A percentile compares a stretch with the other conserved stretches of the same genome.
These are phyloP conservation scores for Calonectria pseudoturangicola DNA, from an alignment of 2,329 filamentous ascomycete genomes.

Conservation along the genomic window DNA sequence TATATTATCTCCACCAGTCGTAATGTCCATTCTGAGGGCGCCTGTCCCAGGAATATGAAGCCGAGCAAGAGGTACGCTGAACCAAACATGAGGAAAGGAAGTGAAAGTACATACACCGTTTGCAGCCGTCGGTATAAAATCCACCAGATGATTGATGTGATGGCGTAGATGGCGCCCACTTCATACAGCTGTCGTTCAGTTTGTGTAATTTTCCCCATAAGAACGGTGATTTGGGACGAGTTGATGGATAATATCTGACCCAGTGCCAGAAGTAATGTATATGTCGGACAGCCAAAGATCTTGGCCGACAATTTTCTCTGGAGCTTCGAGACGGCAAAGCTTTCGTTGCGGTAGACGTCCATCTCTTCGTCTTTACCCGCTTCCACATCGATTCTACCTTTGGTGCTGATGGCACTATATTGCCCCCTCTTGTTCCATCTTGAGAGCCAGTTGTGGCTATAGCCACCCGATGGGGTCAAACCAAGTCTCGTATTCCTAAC, in stretches of 20 bases:
- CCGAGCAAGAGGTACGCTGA: not conserved
- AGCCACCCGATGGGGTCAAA: not conserved
- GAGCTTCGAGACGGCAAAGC: not conserved
- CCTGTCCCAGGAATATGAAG: not conserved
- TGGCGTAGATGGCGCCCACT: not conserved
- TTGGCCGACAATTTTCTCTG: not conserved
- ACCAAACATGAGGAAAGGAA: not conserved
- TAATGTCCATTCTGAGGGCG: not conserved
- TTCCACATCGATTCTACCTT: not conserved
- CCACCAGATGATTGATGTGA: constrained; percentile 10
- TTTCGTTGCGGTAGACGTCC: not conserved
- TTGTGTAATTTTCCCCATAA: not conserved
- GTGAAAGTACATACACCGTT: not conserved
- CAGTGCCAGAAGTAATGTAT: not conserved
- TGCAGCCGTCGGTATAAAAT: not conserved
- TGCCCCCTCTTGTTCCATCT: not conserved
- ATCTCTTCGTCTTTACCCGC: not conserved
- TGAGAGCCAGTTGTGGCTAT: not conserved
- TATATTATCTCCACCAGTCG: not conserved
- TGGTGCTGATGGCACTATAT: not conserved
- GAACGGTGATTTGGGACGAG: not conserved
- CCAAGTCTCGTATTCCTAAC: not conserved
- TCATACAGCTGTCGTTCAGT: constrained; percentile 2
- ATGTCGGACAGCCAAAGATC: not conserved
- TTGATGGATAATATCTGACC: constrained; percentile 12